phyloP scores from a whole-genome alignment of 2,329 filamentous ascomycete genomes.

The Ophiostoma populinum region DNA sequence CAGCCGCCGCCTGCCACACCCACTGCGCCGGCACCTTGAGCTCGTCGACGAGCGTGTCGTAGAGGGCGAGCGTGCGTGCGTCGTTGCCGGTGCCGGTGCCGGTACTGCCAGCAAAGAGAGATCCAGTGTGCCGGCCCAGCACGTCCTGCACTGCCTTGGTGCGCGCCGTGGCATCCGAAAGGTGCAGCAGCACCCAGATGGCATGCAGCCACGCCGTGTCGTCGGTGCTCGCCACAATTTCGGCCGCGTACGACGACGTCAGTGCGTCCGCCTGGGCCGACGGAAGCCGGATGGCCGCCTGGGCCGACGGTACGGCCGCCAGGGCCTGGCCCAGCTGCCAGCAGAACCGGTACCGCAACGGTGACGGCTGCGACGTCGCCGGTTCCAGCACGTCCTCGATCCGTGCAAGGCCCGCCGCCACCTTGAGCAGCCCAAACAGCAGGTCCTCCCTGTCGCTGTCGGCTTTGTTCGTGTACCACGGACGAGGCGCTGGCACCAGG shows the following conservation, averaged over 20 bases:
- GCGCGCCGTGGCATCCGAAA: conserved; percentile 46
- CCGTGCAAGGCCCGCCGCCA: conserved; percentile 48
- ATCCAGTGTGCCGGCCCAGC: conserved; percentile 51
- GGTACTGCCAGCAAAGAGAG: conserved; percentile 29
- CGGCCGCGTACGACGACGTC: conserved; percentile 19
- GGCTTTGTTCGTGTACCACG: conserved; percentile 45
- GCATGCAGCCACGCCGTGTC: conserved; percentile 52
- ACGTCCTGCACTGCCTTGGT: conserved; percentile 54
- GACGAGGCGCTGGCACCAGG: conserved; percentile 53
- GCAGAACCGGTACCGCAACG: conserved; percentile 56
- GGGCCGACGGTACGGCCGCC: conserved; percentile 23
- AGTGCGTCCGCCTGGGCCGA: conserved; percentile 52
- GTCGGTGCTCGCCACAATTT: conserved; percentile 18
- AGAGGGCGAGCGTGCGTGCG: conserved; percentile 28
- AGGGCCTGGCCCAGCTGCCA: conserved; percentile 73
- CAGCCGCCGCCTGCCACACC: conserved; percentile 77
- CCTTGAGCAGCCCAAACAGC: conserved; percentile 70
- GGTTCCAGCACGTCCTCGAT: conserved; percentile 59
- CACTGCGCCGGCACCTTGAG: conserved; percentile 58
- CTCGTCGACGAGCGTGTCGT: conserved; percentile 34
- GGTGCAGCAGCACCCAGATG: conserved; percentile 60
- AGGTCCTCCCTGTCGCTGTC: conserved; percentile 45
- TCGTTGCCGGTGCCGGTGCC: conserved; percentile 17
- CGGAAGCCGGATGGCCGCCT: conserved; percentile 30
- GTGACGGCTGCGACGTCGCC: conserved; percentile 58